phyloP scores from a whole-genome alignment of 1,284 basidiomycete genomes.

The Wolfiporia cocos region DNA sequence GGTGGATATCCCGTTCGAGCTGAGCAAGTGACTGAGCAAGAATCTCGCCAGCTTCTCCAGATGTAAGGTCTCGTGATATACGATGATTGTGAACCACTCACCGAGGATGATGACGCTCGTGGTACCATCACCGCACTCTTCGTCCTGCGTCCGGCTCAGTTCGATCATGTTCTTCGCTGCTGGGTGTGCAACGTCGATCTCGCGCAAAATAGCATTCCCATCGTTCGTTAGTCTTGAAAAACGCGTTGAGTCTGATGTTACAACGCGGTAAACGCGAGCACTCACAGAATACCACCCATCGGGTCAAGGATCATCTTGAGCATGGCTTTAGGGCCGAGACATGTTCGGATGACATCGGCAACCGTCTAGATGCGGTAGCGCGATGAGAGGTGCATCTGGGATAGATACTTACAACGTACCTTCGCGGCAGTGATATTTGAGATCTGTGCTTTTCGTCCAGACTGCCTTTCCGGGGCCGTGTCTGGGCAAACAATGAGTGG shows the following conservation, averaged over 20 bases:
- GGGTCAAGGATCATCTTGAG: slow-evolving; percentile 99
- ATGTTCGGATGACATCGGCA: slow-evolving; percentile 97
- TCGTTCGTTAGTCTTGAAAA: slow-evolving; percentile 86
- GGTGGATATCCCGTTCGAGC: slow-evolving; percentile 95
- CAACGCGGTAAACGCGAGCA: neutral
- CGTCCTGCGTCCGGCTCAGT: slow-evolving; percentile 94
- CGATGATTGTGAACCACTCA: slow-evolving; percentile 30
- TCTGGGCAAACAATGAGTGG: slow-evolving; percentile 60
- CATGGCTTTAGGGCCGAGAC: slow-evolving; percentile 97
- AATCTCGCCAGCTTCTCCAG: slow-evolving; percentile 83
- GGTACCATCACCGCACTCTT: slow-evolving; percentile 98
- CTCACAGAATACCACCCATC: slow-evolving; percentile 93
- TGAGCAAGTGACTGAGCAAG: slow-evolving; percentile 92
- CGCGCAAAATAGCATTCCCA: slow-evolving; percentile 94
- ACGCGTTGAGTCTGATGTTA: neutral
- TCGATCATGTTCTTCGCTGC: slow-evolving; percentile 99
- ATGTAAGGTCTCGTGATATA: neutral
- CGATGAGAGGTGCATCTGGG: neutral
- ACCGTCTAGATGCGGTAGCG: slow-evolving; percentile 62
- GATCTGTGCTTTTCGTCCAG: slow-evolving; percentile 92
- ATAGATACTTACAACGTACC: slow-evolving; percentile 36
- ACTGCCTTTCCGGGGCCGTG: slow-evolving; percentile 89
- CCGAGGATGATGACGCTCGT: slow-evolving; percentile 97
- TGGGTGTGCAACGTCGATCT: slow-evolving; percentile 97
- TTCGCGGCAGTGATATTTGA: slow-evolving; percentile 98